These are phyloP conservation scores for Oryza longistaminata DNA, from an alignment of 176 grass and related monocot genomes.

Conservation along the genomic window DNA sequence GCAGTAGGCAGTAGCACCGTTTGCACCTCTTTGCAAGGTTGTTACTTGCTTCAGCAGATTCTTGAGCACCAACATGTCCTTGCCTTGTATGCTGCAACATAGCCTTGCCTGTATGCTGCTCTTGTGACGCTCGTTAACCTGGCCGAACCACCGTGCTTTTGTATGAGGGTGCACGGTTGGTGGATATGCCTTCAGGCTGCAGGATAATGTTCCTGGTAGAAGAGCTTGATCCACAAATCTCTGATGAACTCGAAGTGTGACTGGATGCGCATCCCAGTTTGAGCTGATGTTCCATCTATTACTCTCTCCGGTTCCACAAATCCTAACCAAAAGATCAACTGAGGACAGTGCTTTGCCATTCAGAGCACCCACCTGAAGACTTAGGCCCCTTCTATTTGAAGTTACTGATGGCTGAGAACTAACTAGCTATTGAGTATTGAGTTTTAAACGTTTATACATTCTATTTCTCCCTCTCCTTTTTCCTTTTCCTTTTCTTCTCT, in stretches of 20 bases:
- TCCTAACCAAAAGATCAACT: constrained; percentile 66
- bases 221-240: constrained; percentile 29
- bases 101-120: constrained; percentile 38
- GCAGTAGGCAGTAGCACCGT: constrained; percentile 43
- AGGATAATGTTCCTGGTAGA: constrained; percentile 48
- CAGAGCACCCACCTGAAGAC: constrained; percentile 58
- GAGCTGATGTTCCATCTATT: constrained; percentile 56
- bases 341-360: constrained; percentile 71
- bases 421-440: constrained; percentile 53
- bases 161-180: constrained; percentile 76
- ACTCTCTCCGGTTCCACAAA: constrained; percentile 63
- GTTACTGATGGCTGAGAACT: constrained; percentile 41
- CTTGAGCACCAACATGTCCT: constrained; percentile 74
- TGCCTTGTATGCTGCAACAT: constrained; percentile 38
- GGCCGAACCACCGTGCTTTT: constrained; percentile 54
- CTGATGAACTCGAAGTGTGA: not conserved
- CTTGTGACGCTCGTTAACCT: constrained; percentile 68
- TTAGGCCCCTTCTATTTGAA: constrained; percentile 44
- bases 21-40: constrained; percentile 47
- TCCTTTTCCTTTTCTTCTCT: too few species aligned
- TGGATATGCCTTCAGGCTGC: constrained; percentile 75
- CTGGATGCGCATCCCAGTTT: constrained; percentile 44
- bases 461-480: too few species aligned
- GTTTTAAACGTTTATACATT: too few species aligned
- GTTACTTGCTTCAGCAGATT: constrained; percentile 78